phyloP scores from a whole-genome alignment of 768 basidiomycete genomes.

The Fomitopsis pulvina region DNA sequence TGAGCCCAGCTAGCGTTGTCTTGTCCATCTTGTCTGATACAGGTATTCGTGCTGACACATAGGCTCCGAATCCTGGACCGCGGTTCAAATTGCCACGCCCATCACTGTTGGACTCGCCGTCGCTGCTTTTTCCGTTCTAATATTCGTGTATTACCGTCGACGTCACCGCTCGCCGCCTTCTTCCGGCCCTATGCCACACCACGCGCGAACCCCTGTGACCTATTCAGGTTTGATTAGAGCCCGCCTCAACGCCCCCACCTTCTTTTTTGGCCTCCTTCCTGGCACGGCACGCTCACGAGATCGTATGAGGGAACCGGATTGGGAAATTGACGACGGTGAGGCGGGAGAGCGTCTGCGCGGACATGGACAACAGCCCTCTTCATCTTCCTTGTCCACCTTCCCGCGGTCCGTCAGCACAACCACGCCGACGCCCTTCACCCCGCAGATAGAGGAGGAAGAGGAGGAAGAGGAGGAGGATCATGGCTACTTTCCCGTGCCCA shows the following conservation, averaged over 20 bases:
- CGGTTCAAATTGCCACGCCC: constrained; percentile 28
- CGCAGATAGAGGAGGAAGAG: constrained; percentile 1
- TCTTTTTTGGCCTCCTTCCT: constrained; percentile 15
- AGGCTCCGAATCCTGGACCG: constrained; percentile 9
- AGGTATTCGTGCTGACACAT: neutral
- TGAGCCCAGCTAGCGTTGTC: neutral
- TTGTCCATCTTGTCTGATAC: neutral
- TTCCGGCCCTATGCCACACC: neutral
- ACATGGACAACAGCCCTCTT: neutral
- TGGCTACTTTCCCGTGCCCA: neutral
- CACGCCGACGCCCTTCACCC: neutral
- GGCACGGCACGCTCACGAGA: constrained; percentile 3
- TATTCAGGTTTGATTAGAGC: constrained; percentile 4
- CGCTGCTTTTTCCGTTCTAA: constrained; percentile 15
- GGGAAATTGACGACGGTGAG: constrained; percentile 16
- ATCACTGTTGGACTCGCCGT: constrained; percentile 27
- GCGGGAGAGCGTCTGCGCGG: neutral
- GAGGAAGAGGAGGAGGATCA: neutral
- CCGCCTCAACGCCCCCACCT: constrained; percentile 10
- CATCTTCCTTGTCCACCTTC: neutral
- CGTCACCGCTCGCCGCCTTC: neutral
- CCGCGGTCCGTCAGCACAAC: neutral
- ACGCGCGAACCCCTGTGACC: constrained; percentile 6
- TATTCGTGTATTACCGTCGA: constrained; percentile 21
- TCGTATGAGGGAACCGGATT: constrained; percentile 5